phyloP scores from a whole-genome alignment of 352 stramenopile genomes.

The Blastocystis sp. region DNA sequence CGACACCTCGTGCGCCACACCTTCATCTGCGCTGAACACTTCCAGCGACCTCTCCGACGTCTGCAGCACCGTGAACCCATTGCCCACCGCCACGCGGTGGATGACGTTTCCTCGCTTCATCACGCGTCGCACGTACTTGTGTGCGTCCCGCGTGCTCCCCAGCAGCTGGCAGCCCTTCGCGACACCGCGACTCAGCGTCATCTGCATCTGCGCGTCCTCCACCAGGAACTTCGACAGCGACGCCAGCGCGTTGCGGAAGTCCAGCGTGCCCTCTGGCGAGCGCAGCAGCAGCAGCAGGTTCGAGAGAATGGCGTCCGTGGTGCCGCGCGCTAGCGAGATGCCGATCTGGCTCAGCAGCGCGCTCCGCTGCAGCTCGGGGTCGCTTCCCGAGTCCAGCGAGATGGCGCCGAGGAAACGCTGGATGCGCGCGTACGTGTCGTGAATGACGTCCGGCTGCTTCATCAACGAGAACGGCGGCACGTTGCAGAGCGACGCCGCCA shows the following conservation, averaged over 20 bases:
- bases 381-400: neutral
- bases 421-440: constrained; percentile 20
- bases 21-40: too few relatives aligned
- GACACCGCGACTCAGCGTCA: neutral
- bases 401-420: neutral
- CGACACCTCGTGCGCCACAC: neutral
- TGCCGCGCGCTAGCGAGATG: neutral
- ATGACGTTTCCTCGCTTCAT: neutral
- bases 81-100: neutral
- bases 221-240: neutral
- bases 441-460: neutral
- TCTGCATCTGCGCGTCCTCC: neutral
- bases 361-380: neutral
- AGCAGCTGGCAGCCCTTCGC: neutral
- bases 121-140: neutral
- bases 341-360: neutral
- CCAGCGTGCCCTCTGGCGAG: neutral
- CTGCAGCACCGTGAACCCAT: neutral
- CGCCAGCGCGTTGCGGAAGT: neutral
- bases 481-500: neutral
- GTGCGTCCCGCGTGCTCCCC: neutral
- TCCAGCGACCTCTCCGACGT: too few relatives aligned
- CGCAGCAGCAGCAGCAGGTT: neutral
- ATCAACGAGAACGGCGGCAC: neutral
- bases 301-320: neutral